Evolutionary conservation across 495 filamentous ascomycete species (phyloP).

Genomic region (Polyplosphaeria fusca): DNA sequence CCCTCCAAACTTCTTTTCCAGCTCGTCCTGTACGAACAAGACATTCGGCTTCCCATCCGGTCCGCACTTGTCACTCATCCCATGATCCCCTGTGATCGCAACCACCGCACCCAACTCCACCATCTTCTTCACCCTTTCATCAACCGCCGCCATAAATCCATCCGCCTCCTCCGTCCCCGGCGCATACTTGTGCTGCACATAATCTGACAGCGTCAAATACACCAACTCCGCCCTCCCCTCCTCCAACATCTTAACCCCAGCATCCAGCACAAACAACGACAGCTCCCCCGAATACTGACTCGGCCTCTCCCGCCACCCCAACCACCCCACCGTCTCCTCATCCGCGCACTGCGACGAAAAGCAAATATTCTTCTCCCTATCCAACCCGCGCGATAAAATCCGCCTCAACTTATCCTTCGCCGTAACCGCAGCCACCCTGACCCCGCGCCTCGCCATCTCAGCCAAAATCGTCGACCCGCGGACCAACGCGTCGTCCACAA

Average conservation of each 20-base stretch:
- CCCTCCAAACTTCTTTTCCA: conserved; percentile 34
- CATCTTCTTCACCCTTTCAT: conserved; percentile 35
- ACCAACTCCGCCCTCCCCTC: conserved; percentile 41
- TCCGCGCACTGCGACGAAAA: conserved; percentile 40
- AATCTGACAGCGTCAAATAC: conserved; percentile 46
- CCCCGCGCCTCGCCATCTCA: conserved; percentile 39
- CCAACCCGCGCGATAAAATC: conserved; percentile 39
- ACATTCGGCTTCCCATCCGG: conserved; percentile 38
- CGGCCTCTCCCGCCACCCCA: conserved; percentile 40
- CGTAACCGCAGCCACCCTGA: conserved; percentile 43
- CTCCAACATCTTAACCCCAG: conserved; percentile 42
- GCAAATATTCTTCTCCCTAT: conserved; percentile 37
- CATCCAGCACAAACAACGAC: conserved; percentile 44
- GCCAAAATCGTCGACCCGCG: conserved; percentile 42
- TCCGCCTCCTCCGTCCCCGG: conserved; percentile 39
- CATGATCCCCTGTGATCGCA: conserved; percentile 43
- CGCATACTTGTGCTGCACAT: conserved; percentile 42
- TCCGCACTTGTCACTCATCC: conserved; percentile 42
- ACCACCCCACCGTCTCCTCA: conserved; percentile 8
- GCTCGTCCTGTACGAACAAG: conserved; percentile 40
- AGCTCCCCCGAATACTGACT: conserved; percentile 42
- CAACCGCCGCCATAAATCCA: conserved; percentile 39
- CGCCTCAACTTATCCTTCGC: conserved; percentile 44
- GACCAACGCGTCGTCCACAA: conserved; percentile 39
- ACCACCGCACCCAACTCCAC: conserved; percentile 33